Percentiles rank a stretch among this genome's conserved stretches.
Evolutionary conservation across 192 early-diverging fungal species (phyloP).

Genomic region (Coemansia sp.): DNA sequence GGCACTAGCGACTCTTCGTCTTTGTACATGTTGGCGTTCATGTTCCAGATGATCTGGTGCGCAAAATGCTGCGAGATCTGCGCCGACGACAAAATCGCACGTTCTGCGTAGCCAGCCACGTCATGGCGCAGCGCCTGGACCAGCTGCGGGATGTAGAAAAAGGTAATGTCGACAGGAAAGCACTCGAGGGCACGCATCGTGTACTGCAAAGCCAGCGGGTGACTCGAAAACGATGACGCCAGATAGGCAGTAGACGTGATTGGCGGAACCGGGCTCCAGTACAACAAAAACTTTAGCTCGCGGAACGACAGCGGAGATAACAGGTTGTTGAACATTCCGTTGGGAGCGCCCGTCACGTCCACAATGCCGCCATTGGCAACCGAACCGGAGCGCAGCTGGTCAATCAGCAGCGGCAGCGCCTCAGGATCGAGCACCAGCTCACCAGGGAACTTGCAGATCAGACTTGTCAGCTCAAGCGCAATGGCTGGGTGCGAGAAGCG

Average conservation of each 20-base stretch:
- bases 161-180: conserved; percentile 90
- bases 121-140: conserved; percentile 94
- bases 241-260: conserved; percentile 83
- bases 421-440: conserved; percentile 72
- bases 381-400: conserved; percentile 42
- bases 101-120: conserved; percentile 87
- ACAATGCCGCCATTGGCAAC: not conserved
- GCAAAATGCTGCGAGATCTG: conserved; percentile 95
- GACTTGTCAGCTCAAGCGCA: conserved; percentile 61
- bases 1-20: conserved; percentile 63
- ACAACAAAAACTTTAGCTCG: conserved; percentile 70
- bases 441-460: conserved; percentile 62
- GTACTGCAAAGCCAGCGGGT: conserved; percentile 95
- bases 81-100: conserved; percentile 91
- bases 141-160: conserved; percentile 98
- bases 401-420: conserved; percentile 72
- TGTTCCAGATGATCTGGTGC: conserved; percentile 99
- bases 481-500: conserved; percentile 76
- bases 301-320: conserved; percentile 32
- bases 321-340: conserved; percentile 39
- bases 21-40: conserved; percentile 97
- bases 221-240: conserved; percentile 66
- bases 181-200: conserved; percentile 86
- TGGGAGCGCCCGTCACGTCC: conserved; percentile 1
- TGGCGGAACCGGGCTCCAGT: conserved; percentile 88